Evolutionary conservation across 2,329 filamentous ascomycete species (phyloP).

Genomic region (Apiospora pterosperma): DNA sequence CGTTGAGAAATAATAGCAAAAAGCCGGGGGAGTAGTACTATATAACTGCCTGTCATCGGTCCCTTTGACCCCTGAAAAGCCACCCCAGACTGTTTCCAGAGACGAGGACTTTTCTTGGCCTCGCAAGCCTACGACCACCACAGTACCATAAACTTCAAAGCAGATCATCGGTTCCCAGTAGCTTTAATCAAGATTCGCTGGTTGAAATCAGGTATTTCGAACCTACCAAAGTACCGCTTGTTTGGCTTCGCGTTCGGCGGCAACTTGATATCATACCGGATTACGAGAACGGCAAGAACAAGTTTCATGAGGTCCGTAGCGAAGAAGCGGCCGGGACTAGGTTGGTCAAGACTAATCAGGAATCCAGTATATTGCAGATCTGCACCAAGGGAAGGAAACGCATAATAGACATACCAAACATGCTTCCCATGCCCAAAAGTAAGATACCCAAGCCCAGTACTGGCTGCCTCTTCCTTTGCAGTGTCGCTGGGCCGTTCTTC

Average conservation of each 20-base stretch:
- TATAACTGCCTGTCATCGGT: too few relatives aligned
- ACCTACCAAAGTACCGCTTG: neutral
- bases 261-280: constrained; percentile 2
- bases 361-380: neutral
- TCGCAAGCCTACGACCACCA: neutral
- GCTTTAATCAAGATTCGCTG: neutral
- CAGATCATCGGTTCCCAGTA: neutral
- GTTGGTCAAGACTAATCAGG: neutral
- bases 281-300: neutral
- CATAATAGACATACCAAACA: neutral
- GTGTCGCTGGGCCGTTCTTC: neutral
- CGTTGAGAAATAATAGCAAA: too few relatives aligned
- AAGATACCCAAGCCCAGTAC: neutral
- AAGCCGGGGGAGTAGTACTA: too few relatives aligned
- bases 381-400: too few relatives aligned
- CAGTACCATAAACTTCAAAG: neutral
- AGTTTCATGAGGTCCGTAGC: constrained; percentile 5
- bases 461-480: neutral
- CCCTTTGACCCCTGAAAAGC: too few relatives aligned
- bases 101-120: neutral
- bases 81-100: neutral
- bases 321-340: constrained; percentile 8
- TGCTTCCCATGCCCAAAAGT: constrained; percentile 5
- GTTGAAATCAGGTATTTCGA: neutral
- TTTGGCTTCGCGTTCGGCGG: neutral